Conservation (phyloP, 441 rosid species). For the Gossypium lobatum region DNA sequence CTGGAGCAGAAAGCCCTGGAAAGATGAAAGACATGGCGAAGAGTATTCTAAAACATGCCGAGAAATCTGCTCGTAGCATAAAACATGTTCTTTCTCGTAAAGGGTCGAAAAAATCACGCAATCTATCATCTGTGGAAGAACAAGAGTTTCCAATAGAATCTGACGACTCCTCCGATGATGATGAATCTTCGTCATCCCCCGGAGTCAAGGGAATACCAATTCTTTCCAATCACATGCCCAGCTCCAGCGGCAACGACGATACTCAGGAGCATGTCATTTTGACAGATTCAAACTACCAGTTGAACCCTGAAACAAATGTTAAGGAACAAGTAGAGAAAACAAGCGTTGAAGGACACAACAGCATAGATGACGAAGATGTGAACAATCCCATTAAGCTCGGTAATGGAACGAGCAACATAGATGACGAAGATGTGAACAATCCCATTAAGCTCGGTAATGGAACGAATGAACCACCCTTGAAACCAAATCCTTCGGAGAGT, state of each 20-base stretch:
- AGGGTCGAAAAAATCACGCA: conserved; percentile 34
- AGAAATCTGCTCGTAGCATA: conserved; percentile 48
- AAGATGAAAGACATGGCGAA: conserved; percentile 58
- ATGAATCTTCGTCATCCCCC: conserved; percentile 23
- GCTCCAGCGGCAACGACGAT: conserved; percentile 3
- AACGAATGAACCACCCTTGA: neutral
- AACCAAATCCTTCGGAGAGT: conserved; percentile 8
- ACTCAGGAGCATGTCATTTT: conserved; percentile 14
- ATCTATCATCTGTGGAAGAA: conserved; percentile 15
- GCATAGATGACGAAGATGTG: conserved; percentile 11
- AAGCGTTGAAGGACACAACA: conserved; percentile 19
- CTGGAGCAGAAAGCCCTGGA: conserved; percentile 44
- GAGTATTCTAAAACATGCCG: conserved; percentile 60
- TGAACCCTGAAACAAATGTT: conserved; percentile 5
- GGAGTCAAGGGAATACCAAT: conserved; percentile 14
- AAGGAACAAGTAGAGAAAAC: conserved; percentile 9
- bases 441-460: neutral
- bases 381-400: conserved; percentile 6
- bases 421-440: conserved; percentile 13
- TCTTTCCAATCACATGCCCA: conserved; percentile 20
- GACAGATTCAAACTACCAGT: conserved; percentile 14
- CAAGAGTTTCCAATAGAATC: conserved; percentile 21
- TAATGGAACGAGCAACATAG: neutral
- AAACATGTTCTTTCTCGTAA: conserved; percentile 63
- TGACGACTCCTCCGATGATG: conserved; percentile 31